Percentiles rank a stretch among this genome's conserved stretches.
These are phyloP conservation scores for Aspergillus latus DNA, from an alignment of 2,329 filamentous ascomycete species.

Conservation along the genomic window DNA sequence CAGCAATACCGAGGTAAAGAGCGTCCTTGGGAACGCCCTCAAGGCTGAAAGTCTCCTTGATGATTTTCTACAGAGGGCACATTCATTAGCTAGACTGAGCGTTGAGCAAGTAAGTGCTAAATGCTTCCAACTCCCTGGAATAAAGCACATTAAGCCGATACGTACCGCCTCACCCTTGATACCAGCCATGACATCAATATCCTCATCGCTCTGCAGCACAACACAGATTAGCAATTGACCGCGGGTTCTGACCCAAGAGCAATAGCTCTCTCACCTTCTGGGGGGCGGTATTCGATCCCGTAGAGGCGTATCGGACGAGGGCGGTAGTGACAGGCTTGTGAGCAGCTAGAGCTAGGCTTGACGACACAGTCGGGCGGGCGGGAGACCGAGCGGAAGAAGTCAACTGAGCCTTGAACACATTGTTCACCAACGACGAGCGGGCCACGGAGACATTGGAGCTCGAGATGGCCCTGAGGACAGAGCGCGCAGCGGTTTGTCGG, in stretches of 20 bases:
- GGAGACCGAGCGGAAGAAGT: slow-evolving; percentile 43
- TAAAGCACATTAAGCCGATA: slow-evolving; percentile 17
- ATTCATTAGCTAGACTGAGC: background rate
- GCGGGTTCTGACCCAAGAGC: slow-evolving; percentile 23
- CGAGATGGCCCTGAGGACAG: slow-evolving; percentile 45
- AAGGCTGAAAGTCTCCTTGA: slow-evolving; percentile 70
- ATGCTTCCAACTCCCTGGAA: background rate
- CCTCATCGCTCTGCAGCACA: slow-evolving; percentile 40
- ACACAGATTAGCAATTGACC: slow-evolving; percentile 52
- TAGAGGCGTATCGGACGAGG: slow-evolving; percentile 50
- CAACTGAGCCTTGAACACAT: slow-evolving; percentile 47
- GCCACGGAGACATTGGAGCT: slow-evolving; percentile 45
- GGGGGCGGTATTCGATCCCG: slow-evolving; percentile 5
- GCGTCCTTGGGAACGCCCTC: slow-evolving; percentile 65
- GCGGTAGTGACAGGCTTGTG: slow-evolving; percentile 49
- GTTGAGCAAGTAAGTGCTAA: background rate
- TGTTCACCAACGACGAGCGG: slow-evolving; percentile 42
- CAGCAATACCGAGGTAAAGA: slow-evolving; percentile 68
- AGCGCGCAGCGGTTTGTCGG: slow-evolving; percentile 47
- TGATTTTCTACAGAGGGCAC: slow-evolving; percentile 51
- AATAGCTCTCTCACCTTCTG: slow-evolving; percentile 47
- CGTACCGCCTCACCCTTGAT: slow-evolving; percentile 61
- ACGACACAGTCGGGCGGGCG: slow-evolving; percentile 35
- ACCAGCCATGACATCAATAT: slow-evolving; percentile 53
- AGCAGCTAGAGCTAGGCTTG: slow-evolving; percentile 44